Percentiles rank a stretch among this genome's conserved stretches.
These are phyloP conservation scores for Meredithiella fracta DNA, from an alignment of 2,329 filamentous ascomycete species.

Conservation along the genomic window DNA sequence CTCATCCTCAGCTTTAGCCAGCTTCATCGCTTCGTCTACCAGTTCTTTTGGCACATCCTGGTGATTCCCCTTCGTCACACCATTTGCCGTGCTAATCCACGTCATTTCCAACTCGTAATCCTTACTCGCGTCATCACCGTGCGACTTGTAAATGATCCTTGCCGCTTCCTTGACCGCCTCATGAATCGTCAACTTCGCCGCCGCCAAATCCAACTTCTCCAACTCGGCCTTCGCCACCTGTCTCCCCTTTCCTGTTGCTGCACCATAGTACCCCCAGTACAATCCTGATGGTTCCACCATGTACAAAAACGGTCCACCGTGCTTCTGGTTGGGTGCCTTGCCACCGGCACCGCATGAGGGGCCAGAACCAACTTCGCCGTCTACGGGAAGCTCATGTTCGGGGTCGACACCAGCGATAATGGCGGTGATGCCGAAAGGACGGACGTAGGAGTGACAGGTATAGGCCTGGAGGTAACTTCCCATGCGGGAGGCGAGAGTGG, in stretches of 20 bases:
- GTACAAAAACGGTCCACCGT: slow-evolving; percentile 85
- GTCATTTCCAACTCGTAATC: slow-evolving; percentile 99
- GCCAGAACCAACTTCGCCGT: slow-evolving; percentile 75
- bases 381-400: slow-evolving; percentile 67
- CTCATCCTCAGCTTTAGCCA: slow-evolving; percentile 80
- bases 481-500: slow-evolving; percentile 80
- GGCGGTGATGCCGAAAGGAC: slow-evolving; percentile 89
- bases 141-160: slow-evolving; percentile 89
- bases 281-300: slow-evolving; percentile 97
- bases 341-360: slow-evolving; percentile 68
- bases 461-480: slow-evolving; percentile 94
- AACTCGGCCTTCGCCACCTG: slow-evolving; percentile 96
- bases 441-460: slow-evolving; percentile 91
- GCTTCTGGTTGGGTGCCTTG: slow-evolving; percentile 55
- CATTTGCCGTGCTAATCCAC: slow-evolving; percentile 75
- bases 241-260: slow-evolving; percentile 88
- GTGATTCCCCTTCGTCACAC: slow-evolving; percentile 83
- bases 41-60: slow-evolving; percentile 85
- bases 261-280: slow-evolving; percentile 98
- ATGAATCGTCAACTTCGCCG: slow-evolving; percentile 58
- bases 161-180: slow-evolving; percentile 94
- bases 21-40: slow-evolving; percentile 76
- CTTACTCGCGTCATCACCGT: slow-evolving; percentile 99
- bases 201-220: slow-evolving; percentile 84
- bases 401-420: slow-evolving; percentile 91